These are phyloP conservation scores for maize (Zea mays) DNA, from an alignment of 176 grass and related monocot genomes.

Conservation along the genomic window Zm-B73-REFERENCE-NAM-5.0 NC_050104.1:146460501-146461000, in stretches of 20 bases:
- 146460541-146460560: background rate
- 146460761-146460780: conserved; percentile 34
- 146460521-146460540: background rate
- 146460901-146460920: conserved; percentile 27
- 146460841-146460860: conserved; percentile 26
- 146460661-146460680: conserved; percentile 11
- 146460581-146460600: conserved; percentile 5
- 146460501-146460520: conserved; percentile 39
- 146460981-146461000: background rate
- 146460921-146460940: conserved; percentile 20
- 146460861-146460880: background rate
- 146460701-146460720: conserved; percentile 9
- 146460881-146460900: background rate
- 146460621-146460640: conserved; percentile 25
- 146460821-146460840: conserved; percentile 14
- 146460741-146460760: background rate
- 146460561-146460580: conserved; percentile 2
- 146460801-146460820: conserved; percentile 14
- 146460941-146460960: conserved; percentile 37
- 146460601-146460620: conserved; percentile 3
- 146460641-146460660: background rate
- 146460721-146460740: conserved; percentile 6
- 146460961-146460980: background rate
- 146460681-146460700: conserved; percentile 25
- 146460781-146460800: conserved; percentile 4